Evolutionary conservation across 805 yeast species (phyloP), one percentile per base, ranked within the genome.

Genomic region (Huiozyma sinensis): DNA sequence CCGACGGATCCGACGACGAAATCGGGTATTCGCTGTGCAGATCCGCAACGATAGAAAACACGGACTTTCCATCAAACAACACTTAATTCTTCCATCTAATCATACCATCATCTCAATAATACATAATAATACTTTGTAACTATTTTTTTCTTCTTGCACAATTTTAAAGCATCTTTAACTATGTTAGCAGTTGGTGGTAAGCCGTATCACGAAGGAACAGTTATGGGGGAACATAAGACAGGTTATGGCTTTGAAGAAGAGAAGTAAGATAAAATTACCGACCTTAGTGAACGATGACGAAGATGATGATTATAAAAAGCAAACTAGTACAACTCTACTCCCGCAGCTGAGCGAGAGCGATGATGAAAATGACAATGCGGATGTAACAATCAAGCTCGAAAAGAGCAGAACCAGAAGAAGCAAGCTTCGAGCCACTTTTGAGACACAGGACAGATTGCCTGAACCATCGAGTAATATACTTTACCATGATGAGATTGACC

Each of bases 21-120:
- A 61, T 58, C n/a, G 59, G 55, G 37, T 52, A 51, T 40, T 49
- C 55, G 6, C 49, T 60, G 38, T 56, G 55, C 33, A 50, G 65
- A 36, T 51, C 63, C 7, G 13, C 51, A 8, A 48, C 47, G 27
- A 42, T 39, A 37, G 49, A 48, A 28, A 44, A 45, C 27, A 28
- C 31, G 4, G 24, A 17, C 24, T 17, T 17, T 17, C 4, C 24
- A 17, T 17, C 24, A 17, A 17, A 17, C 24, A 17, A 17, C 24
- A 17, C 4, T 17, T 17, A 32, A 32, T 32, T 10, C 10, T 32
- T 32, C 10, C n/a, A 32, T 32, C 34, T 32, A 32, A 32, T 32
- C 17, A 34, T 34, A 34, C 8, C 12, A 34, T 17, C 24, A 17
- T 17, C 24, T 17, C 24, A 17, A 17, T 17, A 17, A 34, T 34